Evolutionary conservation across 495 filamentous ascomycete species (phyloP).

Genomic region (Penicillium desertorum): DNA sequence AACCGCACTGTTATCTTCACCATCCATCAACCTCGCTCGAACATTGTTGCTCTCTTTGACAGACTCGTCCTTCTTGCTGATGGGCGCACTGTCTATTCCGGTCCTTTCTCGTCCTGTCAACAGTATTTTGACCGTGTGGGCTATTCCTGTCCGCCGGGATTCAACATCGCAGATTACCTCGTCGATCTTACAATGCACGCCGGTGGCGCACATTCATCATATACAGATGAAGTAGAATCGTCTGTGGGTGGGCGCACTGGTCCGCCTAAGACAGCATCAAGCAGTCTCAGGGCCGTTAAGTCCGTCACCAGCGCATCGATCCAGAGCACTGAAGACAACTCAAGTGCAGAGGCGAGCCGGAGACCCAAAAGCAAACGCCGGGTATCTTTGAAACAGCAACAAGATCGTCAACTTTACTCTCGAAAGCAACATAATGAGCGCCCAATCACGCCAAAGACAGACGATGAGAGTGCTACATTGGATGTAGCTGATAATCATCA

Average conservation of each 20-base stretch:
- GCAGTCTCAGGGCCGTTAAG: constrained; percentile 86
- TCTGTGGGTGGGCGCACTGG: constrained; percentile 41
- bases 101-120: constrained; percentile 85
- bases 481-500: constrained; percentile 61
- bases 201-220: constrained; percentile 54
- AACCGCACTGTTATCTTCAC: constrained; percentile 97
- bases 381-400: constrained; percentile 74
- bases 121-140: constrained; percentile 88
- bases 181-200: constrained; percentile 98
- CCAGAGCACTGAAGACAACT: constrained; percentile 56
- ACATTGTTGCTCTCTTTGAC: constrained; percentile 98
- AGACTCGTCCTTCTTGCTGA: constrained; percentile 85
- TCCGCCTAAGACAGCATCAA: constrained; percentile 69
- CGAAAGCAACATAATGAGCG: constrained; percentile 65
- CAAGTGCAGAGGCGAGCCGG: constrained; percentile 56
- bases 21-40: constrained; percentile 98
- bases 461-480: constrained; percentile 67
- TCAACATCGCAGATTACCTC: constrained; percentile 98
- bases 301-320: constrained; percentile 81
- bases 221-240: constrained; percentile 57
- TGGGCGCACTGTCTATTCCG: constrained; percentile 89
- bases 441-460: constrained; percentile 59
- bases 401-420: constrained; percentile 89
- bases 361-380: constrained; percentile 66
- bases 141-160: constrained; percentile 89